phyloP scores from a whole-genome alignment of 306 rosid species.

The Morella rubra region DNA sequence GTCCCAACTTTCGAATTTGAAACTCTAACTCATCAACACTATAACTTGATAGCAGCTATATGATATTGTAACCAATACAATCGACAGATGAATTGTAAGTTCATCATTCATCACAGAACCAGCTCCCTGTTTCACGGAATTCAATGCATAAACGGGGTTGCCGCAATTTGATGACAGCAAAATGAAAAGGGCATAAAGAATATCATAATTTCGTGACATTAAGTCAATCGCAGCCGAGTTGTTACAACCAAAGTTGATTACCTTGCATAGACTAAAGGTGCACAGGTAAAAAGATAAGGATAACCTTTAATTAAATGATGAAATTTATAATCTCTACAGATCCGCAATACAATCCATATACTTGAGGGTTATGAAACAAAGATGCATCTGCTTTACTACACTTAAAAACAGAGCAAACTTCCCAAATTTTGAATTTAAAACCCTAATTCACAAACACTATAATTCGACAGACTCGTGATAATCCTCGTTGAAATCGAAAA shows the following conservation, averaged over 20 bases:
- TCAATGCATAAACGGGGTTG: neutral
- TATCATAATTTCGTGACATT: no score
- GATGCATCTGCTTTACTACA: neutral
- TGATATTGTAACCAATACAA: no score
- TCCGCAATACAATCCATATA: neutral
- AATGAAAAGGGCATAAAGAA: neutral
- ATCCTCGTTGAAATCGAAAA: no score
- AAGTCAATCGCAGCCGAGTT: neutral
- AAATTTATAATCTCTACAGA: neutral
- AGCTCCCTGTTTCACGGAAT: neutral
- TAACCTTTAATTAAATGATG: neutral
- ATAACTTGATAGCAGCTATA: no score
- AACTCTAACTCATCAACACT: no score
- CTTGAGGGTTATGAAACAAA: neutral
- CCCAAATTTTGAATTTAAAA: no score
- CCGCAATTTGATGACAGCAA: neutral
- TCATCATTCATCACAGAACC: no score
- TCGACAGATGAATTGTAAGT: no score
- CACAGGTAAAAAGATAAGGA: neutral
- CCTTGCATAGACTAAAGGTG: no score
- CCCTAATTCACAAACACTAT: no score
- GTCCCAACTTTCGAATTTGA: no score
- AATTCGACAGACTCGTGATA: neutral
- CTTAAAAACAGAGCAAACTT: neutral
- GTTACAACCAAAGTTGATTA: neutral